Evolutionary conservation across 106 monocot species (phyloP).

Genomic region (Narthecium ossifragum): DNA sequence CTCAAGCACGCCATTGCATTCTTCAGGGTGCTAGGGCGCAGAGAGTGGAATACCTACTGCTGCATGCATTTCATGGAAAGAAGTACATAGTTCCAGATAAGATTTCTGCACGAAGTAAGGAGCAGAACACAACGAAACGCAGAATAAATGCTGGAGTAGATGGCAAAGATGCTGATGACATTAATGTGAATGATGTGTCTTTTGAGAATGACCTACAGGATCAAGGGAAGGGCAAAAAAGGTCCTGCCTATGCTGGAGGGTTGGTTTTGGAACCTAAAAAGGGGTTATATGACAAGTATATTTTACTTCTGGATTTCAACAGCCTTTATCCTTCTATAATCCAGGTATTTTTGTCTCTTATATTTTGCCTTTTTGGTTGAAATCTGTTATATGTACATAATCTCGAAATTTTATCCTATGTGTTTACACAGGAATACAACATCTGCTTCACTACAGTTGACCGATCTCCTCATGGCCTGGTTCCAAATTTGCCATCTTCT

Average conservation of each 20-base stretch:
- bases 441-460: slow-evolving; percentile 98
- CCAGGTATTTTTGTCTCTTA: slow-evolving; percentile 41
- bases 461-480: slow-evolving; percentile 37
- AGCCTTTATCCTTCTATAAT: slow-evolving; percentile 99
- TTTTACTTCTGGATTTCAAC: slow-evolving; percentile 92
- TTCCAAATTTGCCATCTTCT: slow-evolving; percentile 71
- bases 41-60: slow-evolving; percentile 78
- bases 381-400: too few species aligned
- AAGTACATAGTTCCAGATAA: slow-evolving; percentile 94
- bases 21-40: slow-evolving; percentile 93
- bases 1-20: background rate
- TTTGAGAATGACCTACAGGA: slow-evolving; percentile 35
- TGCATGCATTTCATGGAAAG: slow-evolving; percentile 88
- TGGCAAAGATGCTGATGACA: slow-evolving; percentile 37
- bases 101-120: slow-evolving; percentile 39
- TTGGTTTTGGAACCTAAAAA: slow-evolving; percentile 96
- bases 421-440: slow-evolving; percentile 76
- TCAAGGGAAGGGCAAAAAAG: slow-evolving; percentile 71
- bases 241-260: slow-evolving; percentile 89
- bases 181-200: slow-evolving; percentile 23
- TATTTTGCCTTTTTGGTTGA: background rate
- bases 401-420: too few species aligned
- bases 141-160: slow-evolving; percentile 33
- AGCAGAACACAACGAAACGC: slow-evolving; percentile 45
- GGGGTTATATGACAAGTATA: slow-evolving; percentile 90